Percentiles rank a stretch among this genome's conserved stretches.
phyloP scores from a whole-genome alignment of 1,284 basidiomycete genomes.

The Apiotrichum siamense region DNA sequence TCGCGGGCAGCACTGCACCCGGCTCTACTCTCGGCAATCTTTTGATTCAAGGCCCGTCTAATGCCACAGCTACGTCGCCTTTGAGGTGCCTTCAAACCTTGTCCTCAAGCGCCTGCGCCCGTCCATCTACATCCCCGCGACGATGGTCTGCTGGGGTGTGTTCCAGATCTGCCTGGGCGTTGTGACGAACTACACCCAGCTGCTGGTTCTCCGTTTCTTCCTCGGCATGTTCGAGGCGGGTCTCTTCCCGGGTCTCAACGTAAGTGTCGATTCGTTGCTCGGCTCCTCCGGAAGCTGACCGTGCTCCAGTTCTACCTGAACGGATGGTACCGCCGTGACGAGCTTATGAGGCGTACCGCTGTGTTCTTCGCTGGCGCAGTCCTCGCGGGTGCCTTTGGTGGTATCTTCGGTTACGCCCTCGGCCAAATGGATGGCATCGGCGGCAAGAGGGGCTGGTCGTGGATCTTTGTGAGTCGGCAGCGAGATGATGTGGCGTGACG shows the following conservation, averaged over 20 bases:
- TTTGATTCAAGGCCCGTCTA: slow-evolving; percentile 1
- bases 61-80: slow-evolving; percentile 42
- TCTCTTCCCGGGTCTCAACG: slow-evolving; percentile 45
- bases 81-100: slow-evolving; percentile 49
- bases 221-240: slow-evolving; percentile 45
- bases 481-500: too few relatives aligned
- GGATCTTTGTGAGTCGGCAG: slow-evolving; percentile 1
- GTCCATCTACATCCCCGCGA: slow-evolving; percentile 44
- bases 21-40: neutral
- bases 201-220: slow-evolving; percentile 46
- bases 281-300: neutral
- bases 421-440: slow-evolving; percentile 38
- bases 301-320: slow-evolving; percentile 39
- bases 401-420: slow-evolving; percentile 40
- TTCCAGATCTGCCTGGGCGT: slow-evolving; percentile 47
- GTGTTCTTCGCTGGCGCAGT: slow-evolving; percentile 51
- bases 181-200: slow-evolving; percentile 44
- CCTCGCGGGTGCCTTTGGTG: slow-evolving; percentile 47
- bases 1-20: too few relatives aligned
- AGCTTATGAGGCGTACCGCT: slow-evolving; percentile 44
- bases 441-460: slow-evolving; percentile 45
- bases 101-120: slow-evolving; percentile 48
- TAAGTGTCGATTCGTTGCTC: neutral
- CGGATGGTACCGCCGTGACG: slow-evolving; percentile 48
- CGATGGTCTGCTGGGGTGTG: slow-evolving; percentile 39